These are phyloP conservation scores for Ocimum tenuiflorum DNA, from an alignment of 257 asterid species.

Conservation along the genomic window DNA sequence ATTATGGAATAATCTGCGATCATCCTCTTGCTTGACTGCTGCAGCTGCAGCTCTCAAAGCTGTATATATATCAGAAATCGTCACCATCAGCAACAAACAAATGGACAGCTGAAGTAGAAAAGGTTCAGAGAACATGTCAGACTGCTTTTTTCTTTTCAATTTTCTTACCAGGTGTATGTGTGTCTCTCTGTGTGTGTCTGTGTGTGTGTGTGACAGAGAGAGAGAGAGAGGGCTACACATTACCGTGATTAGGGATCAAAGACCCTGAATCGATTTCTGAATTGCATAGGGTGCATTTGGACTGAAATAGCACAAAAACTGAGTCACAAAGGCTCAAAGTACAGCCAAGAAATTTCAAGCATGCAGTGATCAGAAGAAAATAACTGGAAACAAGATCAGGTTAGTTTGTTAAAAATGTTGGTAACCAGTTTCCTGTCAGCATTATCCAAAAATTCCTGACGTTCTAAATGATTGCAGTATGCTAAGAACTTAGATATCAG, in stretches of 20 bases:
- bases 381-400: slow-evolving; percentile 9
- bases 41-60: slow-evolving; percentile 92
- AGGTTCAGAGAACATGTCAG: not conserved
- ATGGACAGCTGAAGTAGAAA: too few species aligned
- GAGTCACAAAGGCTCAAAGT: slow-evolving; percentile 6
- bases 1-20: slow-evolving; percentile 82
- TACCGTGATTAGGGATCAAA: slow-evolving; percentile 85
- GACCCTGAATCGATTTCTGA: slow-evolving; percentile 64
- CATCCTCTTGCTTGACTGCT: slow-evolving; percentile 94
- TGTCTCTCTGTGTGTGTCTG: too few species aligned
- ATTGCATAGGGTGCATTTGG: slow-evolving; percentile 78
- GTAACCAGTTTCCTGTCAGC: too few species aligned
- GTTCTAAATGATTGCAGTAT: too few species aligned
- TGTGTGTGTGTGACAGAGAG: slow-evolving; percentile 3
- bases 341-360: not conserved
- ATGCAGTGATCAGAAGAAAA: not conserved
- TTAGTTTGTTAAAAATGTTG: too few species aligned
- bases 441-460: too few species aligned
- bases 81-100: too few species aligned
- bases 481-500: too few species aligned
- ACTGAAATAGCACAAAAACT: slow-evolving; percentile 42
- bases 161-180: not conserved
- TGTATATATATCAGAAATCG: too few species aligned
- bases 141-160: not conserved
- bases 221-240: not conserved